phyloP scores from a whole-genome alignment of 2,329 filamentous ascomycete species.

The Neopestalotiopsis rosae region DNA sequence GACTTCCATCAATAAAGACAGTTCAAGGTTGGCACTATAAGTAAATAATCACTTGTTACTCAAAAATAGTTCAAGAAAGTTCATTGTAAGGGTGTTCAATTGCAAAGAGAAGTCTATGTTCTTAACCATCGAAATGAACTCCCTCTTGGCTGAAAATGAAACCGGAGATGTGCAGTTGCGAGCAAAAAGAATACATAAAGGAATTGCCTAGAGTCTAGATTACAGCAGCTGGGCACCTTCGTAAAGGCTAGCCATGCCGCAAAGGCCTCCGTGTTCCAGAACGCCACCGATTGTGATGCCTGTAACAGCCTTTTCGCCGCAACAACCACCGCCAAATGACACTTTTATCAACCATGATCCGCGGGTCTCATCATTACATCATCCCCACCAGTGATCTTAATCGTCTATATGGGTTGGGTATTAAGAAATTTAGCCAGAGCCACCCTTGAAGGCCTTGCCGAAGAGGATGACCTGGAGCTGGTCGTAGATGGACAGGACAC shows the following conservation, averaged over 20 bases:
- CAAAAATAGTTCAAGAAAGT: neutral
- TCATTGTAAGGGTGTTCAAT: neutral
- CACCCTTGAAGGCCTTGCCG: constrained; percentile 97
- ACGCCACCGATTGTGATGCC: constrained; percentile 42
- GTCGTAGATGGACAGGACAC: constrained; percentile 99
- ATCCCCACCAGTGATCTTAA: constrained; percentile 34
- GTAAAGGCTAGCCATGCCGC: constrained; percentile 42
- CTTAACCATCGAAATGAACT: constrained; percentile 41
- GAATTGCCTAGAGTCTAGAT: constrained; percentile 68
- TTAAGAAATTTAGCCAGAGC: constrained; percentile 53
- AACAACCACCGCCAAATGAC: constrained; percentile 47
- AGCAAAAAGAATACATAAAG: constrained; percentile 47
- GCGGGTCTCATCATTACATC: constrained; percentile 40
- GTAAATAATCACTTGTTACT: neutral
- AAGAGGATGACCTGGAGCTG: constrained; percentile 99
- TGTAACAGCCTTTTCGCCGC: constrained; percentile 46
- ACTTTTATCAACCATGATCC: constrained; percentile 48
- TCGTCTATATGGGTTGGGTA: constrained; percentile 46
- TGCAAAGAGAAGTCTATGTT: constrained; percentile 39
- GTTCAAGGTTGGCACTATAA: neutral
- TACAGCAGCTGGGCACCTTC: constrained; percentile 63
- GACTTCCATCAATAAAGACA: neutral
- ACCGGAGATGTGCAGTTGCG: constrained; percentile 39
- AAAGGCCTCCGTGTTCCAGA: constrained; percentile 41
- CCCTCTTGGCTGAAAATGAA: constrained; percentile 34